A percentile compares a stretch with the other conserved stretches of the same genome.
Conservation (phyloP, 176 grass and related monocot species). For the Secale cereale region DNA sequence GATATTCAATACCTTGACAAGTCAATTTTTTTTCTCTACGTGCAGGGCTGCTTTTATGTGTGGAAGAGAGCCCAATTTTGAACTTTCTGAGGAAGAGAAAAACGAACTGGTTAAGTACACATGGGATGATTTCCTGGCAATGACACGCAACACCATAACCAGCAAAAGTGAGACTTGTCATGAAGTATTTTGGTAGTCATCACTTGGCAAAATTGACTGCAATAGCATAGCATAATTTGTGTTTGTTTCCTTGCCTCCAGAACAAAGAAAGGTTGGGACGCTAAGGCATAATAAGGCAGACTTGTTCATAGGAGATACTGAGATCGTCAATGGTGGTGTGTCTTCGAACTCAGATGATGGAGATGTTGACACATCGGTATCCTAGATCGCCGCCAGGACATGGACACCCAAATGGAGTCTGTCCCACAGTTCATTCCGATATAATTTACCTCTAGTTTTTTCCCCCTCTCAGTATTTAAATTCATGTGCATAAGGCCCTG, state of each 20-base stretch:
- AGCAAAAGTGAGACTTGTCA: slow-evolving; percentile 72
- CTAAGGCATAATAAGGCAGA: slow-evolving; percentile 53
- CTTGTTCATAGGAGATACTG: slow-evolving; percentile 36
- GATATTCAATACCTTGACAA: background rate
- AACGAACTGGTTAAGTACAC: slow-evolving; percentile 61
- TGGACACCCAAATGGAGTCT: slow-evolving; percentile 9
- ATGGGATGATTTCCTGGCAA: slow-evolving; percentile 77
- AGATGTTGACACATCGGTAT: slow-evolving; percentile 46
- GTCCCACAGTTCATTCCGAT: slow-evolving; percentile 17
- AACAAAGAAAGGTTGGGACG: slow-evolving; percentile 59
- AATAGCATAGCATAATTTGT: slow-evolving; percentile 2
- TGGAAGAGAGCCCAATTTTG: slow-evolving; percentile 95
- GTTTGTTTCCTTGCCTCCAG: slow-evolving; percentile 42
- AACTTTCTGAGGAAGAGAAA: slow-evolving; percentile 76
- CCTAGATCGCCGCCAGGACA: slow-evolving; percentile 28
- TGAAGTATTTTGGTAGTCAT: background rate
- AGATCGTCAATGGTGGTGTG: slow-evolving; percentile 40
- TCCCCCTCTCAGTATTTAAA: slow-evolving; percentile 36
- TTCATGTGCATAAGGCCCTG: slow-evolving; percentile 48
- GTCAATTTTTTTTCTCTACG: background rate
- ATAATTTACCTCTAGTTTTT: slow-evolving; percentile 41
- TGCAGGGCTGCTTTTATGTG: slow-evolving; percentile 98
- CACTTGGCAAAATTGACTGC: background rate
- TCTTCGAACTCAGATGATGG: slow-evolving; percentile 77
- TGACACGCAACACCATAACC: slow-evolving; percentile 88